Base-by-base conservation (phyloP, 805 yeast genomes). In the Ogataea henricii region DNA sequence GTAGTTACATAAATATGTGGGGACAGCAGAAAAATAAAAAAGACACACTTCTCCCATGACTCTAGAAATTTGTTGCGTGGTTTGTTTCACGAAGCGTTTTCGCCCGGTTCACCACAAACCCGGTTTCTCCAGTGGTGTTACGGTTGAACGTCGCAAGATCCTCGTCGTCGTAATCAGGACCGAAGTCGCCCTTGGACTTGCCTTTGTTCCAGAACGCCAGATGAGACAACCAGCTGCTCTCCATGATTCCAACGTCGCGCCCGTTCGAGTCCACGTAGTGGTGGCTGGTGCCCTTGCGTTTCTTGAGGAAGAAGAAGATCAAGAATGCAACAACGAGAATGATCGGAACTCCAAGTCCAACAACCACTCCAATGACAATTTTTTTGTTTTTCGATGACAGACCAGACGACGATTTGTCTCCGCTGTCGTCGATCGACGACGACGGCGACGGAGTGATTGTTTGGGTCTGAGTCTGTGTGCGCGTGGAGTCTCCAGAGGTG, bases 311-410 rank as follows among this genome's bases (percentile, higher is more conserved):
- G 16, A 54, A 38, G 9, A 57, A 37, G 13, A 53, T 22, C 1
- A 55, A 23, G 6, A 53, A 37, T n/a, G 54, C 38, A 12, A 54
- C 42, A 6, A 72, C 47, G 2, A 73, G 64, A n/a, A 82, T 61
- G 0, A 78, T 53, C 2, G 91, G 87, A 0, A 83, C 81, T 44
- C 88, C 88, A 12, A 86, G 76, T 46, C 90, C 90, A 5, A 85
- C 84, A 23, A 81, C 84, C 49, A 83, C 82, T 33, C 90, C 90
- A 44, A 83, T 75, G 20, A 85, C 79, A 29, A 84, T 75, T 47
- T 76, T 76, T 46, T 78, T 72, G 49, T 77, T 66, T 43, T 76
- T 74, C 13, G 70, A 58, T 1, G 83, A 72, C 6, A 82, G 65
- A 0, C 85, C 85, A 3, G 66, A 58, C 6, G 59, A 32, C 22